Base-by-base conservation (phyloP, 257 asterid genomes). In the Fraxinus pennsylvanica region DNA sequence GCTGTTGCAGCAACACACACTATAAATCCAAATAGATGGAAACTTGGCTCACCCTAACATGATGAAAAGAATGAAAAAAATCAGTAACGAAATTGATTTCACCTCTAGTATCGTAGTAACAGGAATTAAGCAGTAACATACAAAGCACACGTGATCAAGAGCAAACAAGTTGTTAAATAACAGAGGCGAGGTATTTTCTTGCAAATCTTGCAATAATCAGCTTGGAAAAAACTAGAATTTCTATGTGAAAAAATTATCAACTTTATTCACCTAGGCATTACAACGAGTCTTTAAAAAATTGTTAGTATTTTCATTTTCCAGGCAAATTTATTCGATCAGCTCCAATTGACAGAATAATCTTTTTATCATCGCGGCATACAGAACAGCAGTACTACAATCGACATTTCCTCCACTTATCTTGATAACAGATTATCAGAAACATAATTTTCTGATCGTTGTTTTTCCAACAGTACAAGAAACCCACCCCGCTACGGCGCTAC, bases 1-100 rank as follows among this genome's bases (percentile, higher is more conserved):
- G 91, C 91, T 75, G 92, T 89, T 70, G 92, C 92, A 74, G 86
- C 92, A 27, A 89, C 61, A 45, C 92, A 89, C 81, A 89, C 84
- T 61, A 89, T 78, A 81, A 89, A 89, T 45, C 93, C 93, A 82
- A 89, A 89, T 67, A 89, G 81, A 80, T 89, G 91, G 82, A 89
- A 89, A 80, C 91, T 89, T 29, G 93, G 93, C 68, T 87, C 93
- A 59, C 93, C 88, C 93, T 89, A 74, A 36, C 72, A 67, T 27
- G 75, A 73, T n/a, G 39, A 29, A 75, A 76, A 74, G 63, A 35
- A 10, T 45, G 25, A 6, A 45, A 43, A 25, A 2, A 10, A 63
- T 10, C 45, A 70, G 43, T 50, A 21, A 45, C 41, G 71, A 41
- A 14, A 52, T 35, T 43, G 57, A 61, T 6, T 4, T 13, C 32